Percentiles rank a stretch among this genome's conserved stretches.
Evolutionary conservation across 225 moss, liverwort and hornwort genomes (phyloP).

Genomic region (Straminergon stramineum): DNA sequence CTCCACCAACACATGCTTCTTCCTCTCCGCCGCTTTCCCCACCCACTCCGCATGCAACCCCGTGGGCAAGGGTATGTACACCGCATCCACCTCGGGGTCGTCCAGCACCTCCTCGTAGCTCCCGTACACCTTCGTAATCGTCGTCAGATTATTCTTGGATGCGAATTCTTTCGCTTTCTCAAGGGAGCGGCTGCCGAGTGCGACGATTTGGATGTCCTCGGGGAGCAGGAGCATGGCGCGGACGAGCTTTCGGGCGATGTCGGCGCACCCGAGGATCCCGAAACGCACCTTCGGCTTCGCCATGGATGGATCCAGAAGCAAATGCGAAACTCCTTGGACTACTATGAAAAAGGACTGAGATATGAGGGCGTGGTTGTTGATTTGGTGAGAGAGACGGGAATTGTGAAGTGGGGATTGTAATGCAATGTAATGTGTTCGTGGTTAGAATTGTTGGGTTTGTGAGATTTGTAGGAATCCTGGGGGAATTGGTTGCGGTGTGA

Average conservation of each 20-base stretch:
- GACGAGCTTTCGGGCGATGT: constrained; percentile 28
- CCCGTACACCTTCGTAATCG: constrained; percentile 16
- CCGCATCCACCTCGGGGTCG: constrained; percentile 32
- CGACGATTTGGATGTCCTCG: background rate
- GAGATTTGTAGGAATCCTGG: background rate
- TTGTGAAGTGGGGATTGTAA: background rate
- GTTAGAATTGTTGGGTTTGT: background rate
- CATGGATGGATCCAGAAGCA: background rate
- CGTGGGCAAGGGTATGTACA: constrained; percentile 42
- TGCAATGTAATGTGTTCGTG: too few species aligned
- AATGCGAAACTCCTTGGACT: background rate
- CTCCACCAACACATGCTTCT: constrained; percentile 51
- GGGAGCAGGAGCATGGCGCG: constrained; percentile 30
- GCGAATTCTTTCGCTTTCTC: constrained; percentile 23
- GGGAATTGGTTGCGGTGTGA: background rate
- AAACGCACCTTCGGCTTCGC: constrained; percentile 12
- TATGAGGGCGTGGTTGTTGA: too few species aligned
- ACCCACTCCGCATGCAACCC: constrained; percentile 50
- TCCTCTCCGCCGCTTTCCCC: constrained; percentile 25
- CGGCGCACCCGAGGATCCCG: constrained; percentile 45
- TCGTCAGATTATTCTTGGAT: background rate
- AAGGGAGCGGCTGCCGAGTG: constrained; percentile 30
- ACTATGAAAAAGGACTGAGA: background rate
- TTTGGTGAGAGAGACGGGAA: background rate
- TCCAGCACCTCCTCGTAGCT: constrained; percentile 40